Evolutionary conservation across 1,284 basidiomycete genomes (phyloP).

Genomic region (Cryptococcus jaspeensis): DNA sequence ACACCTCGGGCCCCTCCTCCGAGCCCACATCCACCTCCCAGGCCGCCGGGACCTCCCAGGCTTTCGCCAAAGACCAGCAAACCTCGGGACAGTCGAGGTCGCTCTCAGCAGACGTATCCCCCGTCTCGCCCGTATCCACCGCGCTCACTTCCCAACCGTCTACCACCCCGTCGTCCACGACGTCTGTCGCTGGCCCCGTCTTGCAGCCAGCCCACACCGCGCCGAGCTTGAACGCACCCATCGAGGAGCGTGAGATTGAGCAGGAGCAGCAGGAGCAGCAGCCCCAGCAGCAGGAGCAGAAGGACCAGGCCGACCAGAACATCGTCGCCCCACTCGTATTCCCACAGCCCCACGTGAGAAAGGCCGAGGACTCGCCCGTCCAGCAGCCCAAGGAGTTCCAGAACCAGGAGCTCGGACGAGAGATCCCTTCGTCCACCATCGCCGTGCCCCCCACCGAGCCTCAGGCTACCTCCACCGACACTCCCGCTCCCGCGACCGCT

Average conservation of each 20-base stretch:
- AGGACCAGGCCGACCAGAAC: background rate
- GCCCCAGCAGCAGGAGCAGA: background rate
- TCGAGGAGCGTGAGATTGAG: too few species aligned
- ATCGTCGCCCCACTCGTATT: background rate
- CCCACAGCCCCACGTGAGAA: background rate
- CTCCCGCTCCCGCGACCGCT: background rate
- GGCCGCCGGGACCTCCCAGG: constrained; percentile 4
- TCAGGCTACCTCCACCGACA: background rate
- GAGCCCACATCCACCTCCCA: background rate
- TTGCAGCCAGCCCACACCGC: background rate
- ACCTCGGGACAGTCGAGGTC: background rate
- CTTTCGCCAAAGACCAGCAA: constrained; percentile 8
- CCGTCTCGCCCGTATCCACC: constrained; percentile 3
- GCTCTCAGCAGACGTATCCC: background rate
- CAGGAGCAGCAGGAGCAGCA: background rate
- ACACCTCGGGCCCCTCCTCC: background rate
- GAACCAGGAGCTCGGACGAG: background rate
- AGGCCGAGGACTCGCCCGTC: background rate
- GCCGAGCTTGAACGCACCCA: too few species aligned
- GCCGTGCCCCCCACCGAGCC: background rate
- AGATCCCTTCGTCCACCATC: background rate
- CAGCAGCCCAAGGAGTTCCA: background rate
- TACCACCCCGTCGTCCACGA: constrained; percentile 14
- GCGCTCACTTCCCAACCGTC: constrained; percentile 8
- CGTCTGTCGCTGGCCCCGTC: constrained; percentile 8